Conservation (phyloP, 352 stramenopile species). For the Phytophthora fragariaefolia region DNA sequence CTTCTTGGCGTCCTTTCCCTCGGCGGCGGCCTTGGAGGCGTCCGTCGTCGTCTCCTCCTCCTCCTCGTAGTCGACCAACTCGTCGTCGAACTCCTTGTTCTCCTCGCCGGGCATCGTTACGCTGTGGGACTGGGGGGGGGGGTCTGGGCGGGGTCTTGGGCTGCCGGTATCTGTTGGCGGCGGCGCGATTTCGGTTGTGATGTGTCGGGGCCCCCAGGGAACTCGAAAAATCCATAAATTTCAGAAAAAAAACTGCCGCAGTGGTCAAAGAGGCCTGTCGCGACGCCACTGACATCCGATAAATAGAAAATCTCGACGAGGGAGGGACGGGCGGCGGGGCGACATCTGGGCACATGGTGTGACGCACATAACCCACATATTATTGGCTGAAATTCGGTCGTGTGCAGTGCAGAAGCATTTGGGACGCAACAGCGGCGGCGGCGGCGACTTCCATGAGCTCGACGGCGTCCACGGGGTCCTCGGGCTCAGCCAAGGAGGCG, state of each 20-base stretch:
- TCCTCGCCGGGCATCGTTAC: constrained; percentile 77
- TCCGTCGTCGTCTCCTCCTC: constrained; percentile 87
- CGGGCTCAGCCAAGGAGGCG: constrained; percentile 10
- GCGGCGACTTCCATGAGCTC: constrained; percentile 13
- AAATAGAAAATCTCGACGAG: constrained; percentile 4
- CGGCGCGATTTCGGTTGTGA: constrained; percentile 46
- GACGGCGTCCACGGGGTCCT: constrained; percentile 27
- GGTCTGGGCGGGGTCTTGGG: constrained; percentile 9
- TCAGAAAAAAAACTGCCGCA: constrained; percentile 30
- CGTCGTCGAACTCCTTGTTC: constrained; percentile 91
- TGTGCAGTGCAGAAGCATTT: constrained; percentile 19
- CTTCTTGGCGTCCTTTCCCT: constrained; percentile 92
- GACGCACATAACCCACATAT: not conserved
- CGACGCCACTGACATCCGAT: too few species aligned
- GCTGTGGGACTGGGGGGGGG: constrained; percentile 20
- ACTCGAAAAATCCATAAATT: constrained; percentile 32
- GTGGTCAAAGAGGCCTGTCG: too few species aligned
- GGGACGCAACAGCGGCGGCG: constrained; percentile 1
- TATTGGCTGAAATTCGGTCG: constrained; percentile 37
- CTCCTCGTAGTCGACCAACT: constrained; percentile 91
- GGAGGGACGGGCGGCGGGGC: constrained; percentile 26
- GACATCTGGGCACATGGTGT: constrained; percentile 12
- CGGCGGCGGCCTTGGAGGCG: constrained; percentile 69
- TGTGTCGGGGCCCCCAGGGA: constrained; percentile 30
- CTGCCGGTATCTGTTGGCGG: constrained; percentile 27